A percentile compares a stretch with the other conserved stretches of the same genome.
These are phyloP conservation scores for Hemisphaericaspora lyxosophila DNA, from an alignment of 1,139 yeast species.

Conservation along the genomic window DNA sequence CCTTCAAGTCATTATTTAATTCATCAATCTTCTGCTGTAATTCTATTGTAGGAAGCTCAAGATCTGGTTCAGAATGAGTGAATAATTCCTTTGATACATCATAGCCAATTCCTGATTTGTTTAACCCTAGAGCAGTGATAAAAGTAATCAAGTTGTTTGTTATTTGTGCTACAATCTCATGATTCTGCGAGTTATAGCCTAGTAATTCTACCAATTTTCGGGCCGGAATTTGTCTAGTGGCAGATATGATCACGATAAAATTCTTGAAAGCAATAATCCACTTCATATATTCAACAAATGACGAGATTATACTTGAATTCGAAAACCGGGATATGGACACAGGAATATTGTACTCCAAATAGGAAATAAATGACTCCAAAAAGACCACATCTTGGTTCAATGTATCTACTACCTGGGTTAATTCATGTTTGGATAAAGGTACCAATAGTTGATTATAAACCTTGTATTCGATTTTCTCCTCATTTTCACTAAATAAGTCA, in stretches of 20 bases:
- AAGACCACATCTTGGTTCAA: constrained; percentile 13
- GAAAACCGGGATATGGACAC: constrained; percentile 10
- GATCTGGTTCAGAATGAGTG: not conserved
- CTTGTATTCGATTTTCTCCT: constrained; percentile 15
- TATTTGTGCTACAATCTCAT: constrained; percentile 13
- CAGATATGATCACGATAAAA: constrained; percentile 28
- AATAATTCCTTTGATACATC: constrained; percentile 12
- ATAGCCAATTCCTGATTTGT: constrained; percentile 30
- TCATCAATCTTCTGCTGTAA: constrained; percentile 19
- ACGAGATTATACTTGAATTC: too few species aligned
- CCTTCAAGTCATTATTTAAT: constrained; percentile 22
- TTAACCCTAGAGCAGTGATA: constrained; percentile 28
- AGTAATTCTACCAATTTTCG: constrained; percentile 23
- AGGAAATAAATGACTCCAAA: constrained; percentile 12
- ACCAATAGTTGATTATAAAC: constrained; percentile 20
- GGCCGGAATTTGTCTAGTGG: constrained; percentile 23
- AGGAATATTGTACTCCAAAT: constrained; percentile 28
- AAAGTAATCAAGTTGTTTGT: constrained; percentile 21
- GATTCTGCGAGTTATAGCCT: constrained; percentile 22
- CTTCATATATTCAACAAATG: constrained; percentile 23
- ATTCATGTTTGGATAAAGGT: constrained; percentile 19
- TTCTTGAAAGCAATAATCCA: constrained; percentile 31
- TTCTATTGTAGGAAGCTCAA: not conserved
- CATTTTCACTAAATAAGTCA: constrained; percentile 20
- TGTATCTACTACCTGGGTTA: constrained; percentile 14